A percentile compares a stretch with the other conserved stretches of the same genome.
phyloP scores from a whole-genome alignment of 2,329 filamentous ascomycete genomes.

The Colletotrichum zoysiae region DNA sequence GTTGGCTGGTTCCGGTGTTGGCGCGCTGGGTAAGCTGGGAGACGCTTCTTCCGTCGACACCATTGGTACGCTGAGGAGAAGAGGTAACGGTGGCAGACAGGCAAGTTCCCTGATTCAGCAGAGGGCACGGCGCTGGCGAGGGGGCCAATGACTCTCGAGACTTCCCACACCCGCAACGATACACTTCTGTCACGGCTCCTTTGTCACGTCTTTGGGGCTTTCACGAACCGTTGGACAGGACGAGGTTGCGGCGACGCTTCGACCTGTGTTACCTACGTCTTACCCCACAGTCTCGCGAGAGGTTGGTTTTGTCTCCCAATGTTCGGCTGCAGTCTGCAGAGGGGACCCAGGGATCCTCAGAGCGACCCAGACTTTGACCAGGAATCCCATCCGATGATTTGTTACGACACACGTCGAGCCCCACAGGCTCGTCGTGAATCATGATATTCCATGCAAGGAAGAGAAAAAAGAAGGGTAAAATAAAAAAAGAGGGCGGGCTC shows the following conservation, averaged over 20 bases:
- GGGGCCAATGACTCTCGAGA: slow-evolving; percentile 29
- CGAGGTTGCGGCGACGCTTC: slow-evolving; percentile 2
- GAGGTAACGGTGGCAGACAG: slow-evolving; percentile 20
- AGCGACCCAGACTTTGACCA: slow-evolving; percentile 5
- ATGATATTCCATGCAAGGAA: not conserved
- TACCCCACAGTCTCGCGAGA: slow-evolving; percentile 25
- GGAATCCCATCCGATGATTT: slow-evolving; percentile 19
- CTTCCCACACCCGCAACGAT: slow-evolving; percentile 15
- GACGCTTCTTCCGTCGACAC: slow-evolving; percentile 13
- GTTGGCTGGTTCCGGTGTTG: slow-evolving; percentile 23
- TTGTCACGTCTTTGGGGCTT: slow-evolving; percentile 29
- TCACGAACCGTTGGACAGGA: slow-evolving; percentile 4
- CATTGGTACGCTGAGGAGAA: not conserved
- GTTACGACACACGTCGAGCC: slow-evolving; percentile 6
- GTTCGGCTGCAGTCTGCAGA: slow-evolving; percentile 29
- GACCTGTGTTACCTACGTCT: slow-evolving; percentile 5
- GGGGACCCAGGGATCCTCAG: slow-evolving; percentile 2
- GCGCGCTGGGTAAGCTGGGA: slow-evolving; percentile 27
- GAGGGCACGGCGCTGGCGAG: slow-evolving; percentile 5
- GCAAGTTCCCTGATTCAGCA: slow-evolving; percentile 34
- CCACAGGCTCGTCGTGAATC: slow-evolving; percentile 22
- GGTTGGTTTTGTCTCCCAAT: slow-evolving; percentile 9
- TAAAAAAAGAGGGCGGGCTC: slow-evolving; percentile 1
- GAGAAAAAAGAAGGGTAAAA: not conserved
- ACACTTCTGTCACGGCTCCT: slow-evolving; percentile 21